A percentile compares a stretch with the other conserved stretches of the same genome.
Conservation (phyloP, 345 rosid genomes). For the Psidium friedrichsthalianum region DNA sequence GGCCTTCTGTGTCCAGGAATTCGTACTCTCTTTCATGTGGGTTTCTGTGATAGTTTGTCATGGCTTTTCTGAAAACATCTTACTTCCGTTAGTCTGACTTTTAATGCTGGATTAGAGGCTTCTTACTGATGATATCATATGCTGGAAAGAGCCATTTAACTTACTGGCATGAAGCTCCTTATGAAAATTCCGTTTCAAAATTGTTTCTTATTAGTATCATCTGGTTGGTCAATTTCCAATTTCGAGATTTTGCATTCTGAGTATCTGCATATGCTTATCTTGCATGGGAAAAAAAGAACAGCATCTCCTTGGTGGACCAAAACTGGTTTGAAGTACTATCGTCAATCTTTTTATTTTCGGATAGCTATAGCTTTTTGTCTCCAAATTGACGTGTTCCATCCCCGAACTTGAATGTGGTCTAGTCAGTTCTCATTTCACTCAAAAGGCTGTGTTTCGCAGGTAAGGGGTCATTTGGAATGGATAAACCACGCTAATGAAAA, state of each 20-base stretch:
- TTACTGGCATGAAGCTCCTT: background rate
- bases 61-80: background rate
- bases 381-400: background rate
- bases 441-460: background rate
- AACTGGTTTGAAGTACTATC: background rate
- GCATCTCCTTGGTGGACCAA: background rate
- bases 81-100: background rate
- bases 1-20: background rate
- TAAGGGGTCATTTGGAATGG: background rate
- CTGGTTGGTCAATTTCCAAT: background rate
- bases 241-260: background rate
- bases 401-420: background rate
- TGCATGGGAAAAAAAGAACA: background rate
- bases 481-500: background rate
- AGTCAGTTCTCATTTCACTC: background rate
- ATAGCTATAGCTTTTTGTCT: background rate
- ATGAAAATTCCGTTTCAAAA: background rate
- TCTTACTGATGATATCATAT: background rate
- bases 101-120: background rate
- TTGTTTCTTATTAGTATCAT: background rate
- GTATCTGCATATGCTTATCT: background rate
- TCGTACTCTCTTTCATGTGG: background rate
- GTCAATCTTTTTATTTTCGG: background rate
- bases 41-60: background rate
- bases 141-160: background rate